phyloP scores from a whole-genome alignment of 768 basidiomycete genomes.

The Macrocybe gigantea region DNA sequence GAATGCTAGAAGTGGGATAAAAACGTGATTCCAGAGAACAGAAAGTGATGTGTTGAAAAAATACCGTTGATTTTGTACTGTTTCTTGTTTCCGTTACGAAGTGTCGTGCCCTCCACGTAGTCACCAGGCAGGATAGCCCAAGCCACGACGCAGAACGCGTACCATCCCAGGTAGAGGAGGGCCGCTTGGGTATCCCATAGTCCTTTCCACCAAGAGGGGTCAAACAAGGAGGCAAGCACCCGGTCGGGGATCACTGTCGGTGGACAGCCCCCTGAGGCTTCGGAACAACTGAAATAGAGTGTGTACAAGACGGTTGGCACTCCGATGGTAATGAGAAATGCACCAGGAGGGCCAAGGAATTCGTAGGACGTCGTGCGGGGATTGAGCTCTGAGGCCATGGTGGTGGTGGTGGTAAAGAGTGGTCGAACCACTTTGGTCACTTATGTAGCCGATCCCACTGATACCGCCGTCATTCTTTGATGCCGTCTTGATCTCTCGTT shows the following conservation, averaged over 20 bases:
- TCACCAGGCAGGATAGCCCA: constrained; percentile 81
- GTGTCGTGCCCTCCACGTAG: constrained; percentile 57
- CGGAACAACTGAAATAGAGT: constrained; percentile 76
- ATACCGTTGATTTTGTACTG: constrained; percentile 94
- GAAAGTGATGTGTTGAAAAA: not conserved
- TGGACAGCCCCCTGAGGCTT: constrained; percentile 56
- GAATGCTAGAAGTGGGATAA: constrained; percentile 56
- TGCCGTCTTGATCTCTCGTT: too few species aligned
- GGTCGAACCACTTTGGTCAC: too few species aligned
- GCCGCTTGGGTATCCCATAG: constrained; percentile 83
- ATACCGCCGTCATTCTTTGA: too few species aligned
- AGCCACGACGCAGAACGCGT: constrained; percentile 74
- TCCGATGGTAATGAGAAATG: constrained; percentile 59
- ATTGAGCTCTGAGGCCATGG: constrained; percentile 40
- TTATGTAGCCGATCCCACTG: too few species aligned
- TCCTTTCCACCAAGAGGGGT: constrained; percentile 56
- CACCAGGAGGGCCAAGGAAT: constrained; percentile 79
- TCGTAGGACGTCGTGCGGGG: constrained; percentile 72
- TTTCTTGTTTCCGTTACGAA: constrained; percentile 74
- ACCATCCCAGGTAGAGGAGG: constrained; percentile 82
- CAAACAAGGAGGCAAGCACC: constrained; percentile 41
- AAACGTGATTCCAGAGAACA: not conserved
- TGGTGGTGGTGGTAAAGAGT: not conserved
- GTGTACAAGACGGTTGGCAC: constrained; percentile 70
- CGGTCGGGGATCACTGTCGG: constrained; percentile 42